A percentile compares a stretch with the other conserved stretches of the same genome.
Conservation (phyloP, 768 basidiomycete species). For the Tricholoma matsutake region DNA sequence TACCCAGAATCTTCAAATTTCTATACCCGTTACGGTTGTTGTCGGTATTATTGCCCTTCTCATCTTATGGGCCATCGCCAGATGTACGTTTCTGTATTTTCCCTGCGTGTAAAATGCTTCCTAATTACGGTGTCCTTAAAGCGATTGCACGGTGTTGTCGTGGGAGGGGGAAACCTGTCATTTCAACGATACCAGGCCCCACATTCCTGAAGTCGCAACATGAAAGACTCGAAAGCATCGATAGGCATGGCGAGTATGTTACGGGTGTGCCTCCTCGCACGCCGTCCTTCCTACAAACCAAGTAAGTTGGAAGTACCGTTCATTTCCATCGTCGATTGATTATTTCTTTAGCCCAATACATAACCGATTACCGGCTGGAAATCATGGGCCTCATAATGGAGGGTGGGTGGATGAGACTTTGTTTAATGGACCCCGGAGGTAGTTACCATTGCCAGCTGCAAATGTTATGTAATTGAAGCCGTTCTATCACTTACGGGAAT, state of each 20-base stretch:
- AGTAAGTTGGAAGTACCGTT: constrained; percentile 20
- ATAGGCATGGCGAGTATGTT: constrained; percentile 17
- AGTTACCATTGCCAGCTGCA: neutral
- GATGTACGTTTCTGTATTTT: constrained; percentile 31
- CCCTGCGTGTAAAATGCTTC: neutral
- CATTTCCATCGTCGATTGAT: neutral
- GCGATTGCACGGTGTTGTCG: constrained; percentile 34
- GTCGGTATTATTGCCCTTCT: constrained; percentile 60
- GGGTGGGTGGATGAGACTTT: constrained; percentile 43
- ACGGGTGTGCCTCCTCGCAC: constrained; percentile 15
- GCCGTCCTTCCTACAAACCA: constrained; percentile 10
- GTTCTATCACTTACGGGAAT: neutral
- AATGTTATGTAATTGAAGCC: constrained; percentile 30
- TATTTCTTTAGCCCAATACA: constrained; percentile 24
- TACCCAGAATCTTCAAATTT: constrained; percentile 69
- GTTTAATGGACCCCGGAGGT: constrained; percentile 3
- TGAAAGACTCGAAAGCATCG: constrained; percentile 19
- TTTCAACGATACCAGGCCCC: constrained; percentile 7
- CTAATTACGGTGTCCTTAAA: constrained; percentile 14
- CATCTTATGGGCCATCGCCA: constrained; percentile 48
- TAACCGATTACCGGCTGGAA: constrained; percentile 28
- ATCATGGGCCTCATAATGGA: constrained; percentile 14
- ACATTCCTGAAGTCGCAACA: constrained; percentile 12
- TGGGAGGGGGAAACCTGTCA: constrained; percentile 16
- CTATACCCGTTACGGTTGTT: constrained; percentile 76